A percentile compares a stretch with the other conserved stretches of the same genome.
Evolutionary conservation across 306 rosid species (phyloP).

Genomic region (Quillaja saponaria): DNA sequence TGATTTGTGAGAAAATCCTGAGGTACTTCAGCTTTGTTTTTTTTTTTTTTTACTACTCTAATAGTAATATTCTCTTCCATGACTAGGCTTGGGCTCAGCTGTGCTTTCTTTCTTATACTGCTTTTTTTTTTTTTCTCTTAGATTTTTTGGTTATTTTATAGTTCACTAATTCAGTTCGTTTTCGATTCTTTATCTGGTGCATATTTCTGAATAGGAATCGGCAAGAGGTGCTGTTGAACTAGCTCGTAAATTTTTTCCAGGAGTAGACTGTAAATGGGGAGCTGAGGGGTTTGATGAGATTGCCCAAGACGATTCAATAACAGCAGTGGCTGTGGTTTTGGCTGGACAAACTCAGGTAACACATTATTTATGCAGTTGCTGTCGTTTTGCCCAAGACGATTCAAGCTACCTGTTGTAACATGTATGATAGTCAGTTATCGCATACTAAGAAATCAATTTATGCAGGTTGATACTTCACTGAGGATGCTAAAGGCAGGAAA

Average conservation of each 20-base stretch:
- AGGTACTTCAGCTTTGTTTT: no score
- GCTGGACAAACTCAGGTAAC: constrained; percentile 89
- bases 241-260: constrained; percentile 55
- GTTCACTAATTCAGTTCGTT: no score
- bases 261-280: constrained; percentile 72
- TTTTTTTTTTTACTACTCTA: no score
- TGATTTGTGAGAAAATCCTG: no score
- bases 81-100: background rate
- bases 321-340: constrained; percentile 86
- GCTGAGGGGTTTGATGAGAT: constrained; percentile 73
- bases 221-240: constrained; percentile 66
- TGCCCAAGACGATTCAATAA: constrained; percentile 54
- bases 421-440: background rate
- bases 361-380: background rate
- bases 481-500: constrained; percentile 82
- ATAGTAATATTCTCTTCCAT: no score
- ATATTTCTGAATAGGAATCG: constrained; percentile 49
- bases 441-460: constrained; percentile 21
- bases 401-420: background rate
- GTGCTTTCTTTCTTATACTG: no score
- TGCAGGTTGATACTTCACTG: constrained; percentile 76
- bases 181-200: background rate
- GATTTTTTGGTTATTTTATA: background rate
- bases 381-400: background rate
- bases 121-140: no score